These are phyloP conservation scores for Pneumocystis canis DNA, from an alignment of 1,139 yeast genomes.

Conservation along the genomic window DNA sequence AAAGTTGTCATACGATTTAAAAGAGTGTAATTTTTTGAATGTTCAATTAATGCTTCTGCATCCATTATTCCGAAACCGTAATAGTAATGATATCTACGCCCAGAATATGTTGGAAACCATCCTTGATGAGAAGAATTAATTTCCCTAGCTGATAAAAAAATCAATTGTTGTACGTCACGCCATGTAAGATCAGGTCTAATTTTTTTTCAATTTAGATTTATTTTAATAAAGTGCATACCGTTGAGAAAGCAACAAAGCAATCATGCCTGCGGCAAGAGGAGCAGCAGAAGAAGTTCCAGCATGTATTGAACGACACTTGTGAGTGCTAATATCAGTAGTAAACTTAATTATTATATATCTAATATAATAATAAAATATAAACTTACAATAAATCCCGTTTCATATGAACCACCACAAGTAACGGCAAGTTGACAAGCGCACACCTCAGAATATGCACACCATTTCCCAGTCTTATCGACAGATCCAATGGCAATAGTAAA, in stretches of 20 bases:
- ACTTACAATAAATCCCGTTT: conserved; percentile 51
- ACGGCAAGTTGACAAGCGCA: conserved; percentile 96
- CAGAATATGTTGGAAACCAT: conserved; percentile 48
- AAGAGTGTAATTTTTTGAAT: conserved; percentile 63
- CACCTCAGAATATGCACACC: conserved; percentile 80
- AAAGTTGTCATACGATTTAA: conserved; percentile 88
- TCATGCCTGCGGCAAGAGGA: conserved; percentile 91
- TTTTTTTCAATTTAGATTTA: conserved; percentile 18
- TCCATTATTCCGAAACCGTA: conserved; percentile 92
- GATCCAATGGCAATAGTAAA: conserved; percentile 94
- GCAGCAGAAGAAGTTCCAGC: conserved; percentile 99
- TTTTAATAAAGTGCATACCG: not conserved
- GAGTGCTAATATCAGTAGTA: conserved; percentile 63
- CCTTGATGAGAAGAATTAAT: conserved; percentile 51
- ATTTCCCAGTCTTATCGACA: conserved; percentile 67
- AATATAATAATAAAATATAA: not conserved
- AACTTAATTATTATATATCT: conserved; percentile 25
- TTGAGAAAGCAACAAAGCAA: conserved; percentile 62
- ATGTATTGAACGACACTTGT: conserved; percentile 56
- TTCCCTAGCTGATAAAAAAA: conserved; percentile 59
- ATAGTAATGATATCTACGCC: conserved; percentile 58
- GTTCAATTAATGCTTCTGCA: conserved; percentile 57
- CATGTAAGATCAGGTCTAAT: conserved; percentile 67
- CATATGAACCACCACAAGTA: conserved; percentile 83
- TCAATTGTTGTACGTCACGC: conserved; percentile 86